Evolutionary conservation across 192 early-diverging fungal genomes (phyloP), one percentile per base, ranked within the genome.

Genomic region (Coemansia sp.): DNA sequence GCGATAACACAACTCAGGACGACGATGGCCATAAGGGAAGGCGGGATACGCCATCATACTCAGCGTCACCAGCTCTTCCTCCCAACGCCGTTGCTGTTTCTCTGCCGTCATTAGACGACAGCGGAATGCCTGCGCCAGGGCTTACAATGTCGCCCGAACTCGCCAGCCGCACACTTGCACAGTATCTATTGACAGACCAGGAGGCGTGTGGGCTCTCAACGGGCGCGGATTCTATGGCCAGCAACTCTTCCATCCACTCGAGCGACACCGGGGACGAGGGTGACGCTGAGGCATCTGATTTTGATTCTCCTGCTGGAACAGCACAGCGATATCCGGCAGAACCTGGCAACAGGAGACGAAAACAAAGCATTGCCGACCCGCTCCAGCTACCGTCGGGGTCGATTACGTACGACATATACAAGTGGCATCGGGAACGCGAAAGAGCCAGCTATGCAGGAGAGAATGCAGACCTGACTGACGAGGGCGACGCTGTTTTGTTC

Each of bases 321-420:
- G 40, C 10, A 25, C n/a, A 25, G 10, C 61, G 61, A 41, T 6
- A 6, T n/a, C 44, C 14, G 19, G n/a, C 40, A 7, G 13, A 14
- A 43, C 20, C 41, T 4, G 48, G 61, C 61, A 32, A 32, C 32
- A 20, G 51, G 25, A 25, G 44, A 38, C 57, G 57, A 13, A 59
- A 39, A 32, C 45, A 37, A 39, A 61, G 57, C 48, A 25, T 76
- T 45, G 72, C 65, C n/a, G 75, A 83, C 49, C 71, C 81, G 8
- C 83, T 87, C 71, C 77, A 75, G 53, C 65, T 92, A 37, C 75
- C 81, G 38, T 89, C 88, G 8, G 93, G 90, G n/a, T 88, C 89
- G 50, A 90, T 89, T 60, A 94, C 95, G 0, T 88, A 90, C 46
- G 90, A 93, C 70, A 88, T 96, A 58, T 96, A 96, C 79, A 92